Evolutionary conservation across 352 stramenopile genomes (phyloP).

Genomic region (Phytophthora aleatoria): DNA sequence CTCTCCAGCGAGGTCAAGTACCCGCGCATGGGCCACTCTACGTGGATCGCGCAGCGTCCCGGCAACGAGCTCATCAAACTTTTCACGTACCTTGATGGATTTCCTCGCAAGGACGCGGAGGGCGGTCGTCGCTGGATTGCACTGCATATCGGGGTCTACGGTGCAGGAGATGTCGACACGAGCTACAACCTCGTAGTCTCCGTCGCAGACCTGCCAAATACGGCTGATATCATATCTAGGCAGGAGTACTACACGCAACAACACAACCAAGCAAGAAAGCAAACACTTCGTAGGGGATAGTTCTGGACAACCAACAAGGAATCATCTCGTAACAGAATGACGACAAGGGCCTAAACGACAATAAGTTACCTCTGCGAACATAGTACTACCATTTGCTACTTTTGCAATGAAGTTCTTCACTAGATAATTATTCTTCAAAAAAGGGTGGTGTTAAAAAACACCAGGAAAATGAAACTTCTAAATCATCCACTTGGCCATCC

Average conservation of each 20-base stretch:
- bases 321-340: no score
- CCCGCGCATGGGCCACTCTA: slow-evolving; percentile 60
- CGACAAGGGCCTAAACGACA: background rate
- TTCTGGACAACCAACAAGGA: no score
- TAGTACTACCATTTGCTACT: background rate
- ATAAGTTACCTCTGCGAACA: no score
- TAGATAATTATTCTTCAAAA: slow-evolving; percentile 35
- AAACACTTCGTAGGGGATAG: slow-evolving; percentile 18
- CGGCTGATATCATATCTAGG: slow-evolving; percentile 48
- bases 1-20: slow-evolving; percentile 71
- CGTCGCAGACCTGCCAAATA: slow-evolving; percentile 63
- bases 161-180: slow-evolving; percentile 33
- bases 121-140: slow-evolving; percentile 55
- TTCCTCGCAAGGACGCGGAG: slow-evolving; percentile 55
- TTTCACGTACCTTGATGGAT: slow-evolving; percentile 81
- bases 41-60: slow-evolving; percentile 72
- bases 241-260: slow-evolving; percentile 67
- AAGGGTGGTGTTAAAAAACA: slow-evolving; percentile 88
- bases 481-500: background rate
- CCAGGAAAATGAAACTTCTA: slow-evolving; percentile 40
- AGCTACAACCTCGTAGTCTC: slow-evolving; percentile 61
- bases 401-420: background rate
- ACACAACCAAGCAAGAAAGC: slow-evolving; percentile 30
- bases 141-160: slow-evolving; percentile 75
- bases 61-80: slow-evolving; percentile 67